These are phyloP conservation scores for Platanus orientalis DNA, from an alignment of 164 flowering plant genomes.

Conservation along the genomic window DNA sequence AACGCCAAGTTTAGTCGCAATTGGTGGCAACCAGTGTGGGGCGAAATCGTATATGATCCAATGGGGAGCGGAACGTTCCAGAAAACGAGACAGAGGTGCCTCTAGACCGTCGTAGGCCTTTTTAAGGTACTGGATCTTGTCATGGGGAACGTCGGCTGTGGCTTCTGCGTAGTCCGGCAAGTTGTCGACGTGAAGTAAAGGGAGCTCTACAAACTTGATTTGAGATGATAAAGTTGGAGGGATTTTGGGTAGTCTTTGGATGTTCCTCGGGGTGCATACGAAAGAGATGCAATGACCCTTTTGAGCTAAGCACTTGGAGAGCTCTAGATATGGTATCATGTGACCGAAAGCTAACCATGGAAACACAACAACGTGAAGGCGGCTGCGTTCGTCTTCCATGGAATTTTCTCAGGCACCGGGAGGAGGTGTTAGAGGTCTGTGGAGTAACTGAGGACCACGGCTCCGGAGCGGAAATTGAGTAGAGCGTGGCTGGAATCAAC, in stretches of 20 bases:
- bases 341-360: slow-evolving; percentile 75
- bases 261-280: slow-evolving; percentile 55
- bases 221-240: slow-evolving; percentile 18
- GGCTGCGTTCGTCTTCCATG: not conserved
- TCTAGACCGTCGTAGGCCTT: slow-evolving; percentile 32
- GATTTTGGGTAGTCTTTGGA: slow-evolving; percentile 30
- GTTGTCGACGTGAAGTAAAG: slow-evolving; percentile 22
- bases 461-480: no score
- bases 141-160: slow-evolving; percentile 29
- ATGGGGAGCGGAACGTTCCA: slow-evolving; percentile 8
- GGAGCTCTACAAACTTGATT: slow-evolving; percentile 20
- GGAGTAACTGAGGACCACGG: no score
- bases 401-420: no score
- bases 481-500: no score
- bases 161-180: slow-evolving; percentile 34
- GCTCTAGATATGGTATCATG: slow-evolving; percentile 40
- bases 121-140: slow-evolving; percentile 27
- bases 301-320: slow-evolving; percentile 38
- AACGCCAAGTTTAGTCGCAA: slow-evolving; percentile 10
- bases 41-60: slow-evolving; percentile 24
- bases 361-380: slow-evolving; percentile 39
- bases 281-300: slow-evolving; percentile 42
- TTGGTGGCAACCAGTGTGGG: slow-evolving; percentile 24
- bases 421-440: no score
- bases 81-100: slow-evolving; percentile 21